phyloP scores from a whole-genome alignment of 106 monocot species.

The Dioscorea alata region DNA sequence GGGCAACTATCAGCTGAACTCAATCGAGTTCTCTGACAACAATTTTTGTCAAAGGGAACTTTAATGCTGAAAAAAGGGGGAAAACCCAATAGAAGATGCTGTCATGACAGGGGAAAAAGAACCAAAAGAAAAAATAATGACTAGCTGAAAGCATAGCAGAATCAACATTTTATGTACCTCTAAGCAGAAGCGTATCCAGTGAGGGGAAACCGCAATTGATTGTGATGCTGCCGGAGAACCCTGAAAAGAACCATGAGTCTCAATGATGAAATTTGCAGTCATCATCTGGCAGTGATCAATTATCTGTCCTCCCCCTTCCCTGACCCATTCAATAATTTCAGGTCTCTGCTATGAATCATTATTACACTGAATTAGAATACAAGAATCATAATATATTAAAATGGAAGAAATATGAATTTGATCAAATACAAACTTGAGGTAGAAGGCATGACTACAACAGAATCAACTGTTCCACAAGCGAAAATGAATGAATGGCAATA shows the following conservation, averaged over 20 bases:
- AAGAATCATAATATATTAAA: not conserved
- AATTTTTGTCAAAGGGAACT: no score
- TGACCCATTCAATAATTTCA: constrained; percentile 84
- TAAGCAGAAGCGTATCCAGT: constrained; percentile 85
- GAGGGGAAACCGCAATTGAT: constrained; percentile 62
- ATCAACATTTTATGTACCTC: constrained; percentile 46
- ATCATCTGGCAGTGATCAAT: constrained; percentile 30
- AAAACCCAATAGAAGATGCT: no score
- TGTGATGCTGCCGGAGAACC: constrained; percentile 10
- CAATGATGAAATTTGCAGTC: constrained; percentile 54
- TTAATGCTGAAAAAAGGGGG: no score
- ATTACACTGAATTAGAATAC: constrained; percentile 1
- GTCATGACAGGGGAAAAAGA: no score
- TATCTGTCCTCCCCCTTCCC: constrained; percentile 65
- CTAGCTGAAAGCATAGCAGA: not conserved
- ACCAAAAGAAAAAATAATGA: no score
- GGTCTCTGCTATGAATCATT: constrained; percentile 35
- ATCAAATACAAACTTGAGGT: not conserved
- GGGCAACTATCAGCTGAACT: no score
- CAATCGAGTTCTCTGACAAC: no score
- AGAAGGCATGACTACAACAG: no score
- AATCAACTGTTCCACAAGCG: no score
- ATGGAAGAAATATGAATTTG: not conserved
- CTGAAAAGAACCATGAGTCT: constrained; percentile 50
- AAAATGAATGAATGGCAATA: no score